These are phyloP conservation scores for Trichoderma koningii DNA, from an alignment of 2,329 filamentous ascomycete genomes.

Conservation along the genomic window DNA sequence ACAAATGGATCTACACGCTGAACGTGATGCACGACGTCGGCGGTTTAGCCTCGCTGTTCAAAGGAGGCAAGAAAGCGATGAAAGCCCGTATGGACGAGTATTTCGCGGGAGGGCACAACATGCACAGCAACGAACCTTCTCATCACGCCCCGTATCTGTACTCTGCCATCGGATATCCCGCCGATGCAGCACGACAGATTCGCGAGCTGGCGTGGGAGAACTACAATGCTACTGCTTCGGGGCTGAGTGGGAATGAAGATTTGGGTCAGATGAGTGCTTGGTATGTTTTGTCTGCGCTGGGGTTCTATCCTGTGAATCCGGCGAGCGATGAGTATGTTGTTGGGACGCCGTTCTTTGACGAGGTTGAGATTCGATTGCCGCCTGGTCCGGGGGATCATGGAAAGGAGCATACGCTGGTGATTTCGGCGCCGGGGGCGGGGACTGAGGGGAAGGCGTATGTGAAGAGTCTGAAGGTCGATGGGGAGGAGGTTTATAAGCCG, in stretches of 20 bases:
- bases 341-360: conserved; percentile 50
- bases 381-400: conserved; percentile 30
- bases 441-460: conserved; percentile 43
- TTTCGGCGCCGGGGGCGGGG: conserved; percentile 46
- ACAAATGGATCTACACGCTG: conserved; percentile 54
- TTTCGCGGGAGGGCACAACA: conserved; percentile 49
- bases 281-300: conserved; percentile 51
- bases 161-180: conserved; percentile 46
- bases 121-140: conserved; percentile 52
- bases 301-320: conserved; percentile 51
- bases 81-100: conserved; percentile 48
- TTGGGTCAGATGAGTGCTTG: conserved; percentile 54
- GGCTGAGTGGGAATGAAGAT: conserved; percentile 51
- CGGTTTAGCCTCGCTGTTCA: conserved; percentile 46
- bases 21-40: conserved; percentile 50
- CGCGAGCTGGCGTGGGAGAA: conserved; percentile 34
- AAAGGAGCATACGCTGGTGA: conserved; percentile 38
- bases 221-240: conserved; percentile 50
- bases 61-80: conserved; percentile 40
- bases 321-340: conserved; percentile 49
- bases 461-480: conserved; percentile 46
- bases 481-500: conserved; percentile 38
- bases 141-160: conserved; percentile 52
- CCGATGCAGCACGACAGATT: conserved; percentile 43
- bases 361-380: conserved; percentile 44